phyloP scores from a whole-genome alignment of 805 yeast species.

The Saturnispora besseyi region DNA sequence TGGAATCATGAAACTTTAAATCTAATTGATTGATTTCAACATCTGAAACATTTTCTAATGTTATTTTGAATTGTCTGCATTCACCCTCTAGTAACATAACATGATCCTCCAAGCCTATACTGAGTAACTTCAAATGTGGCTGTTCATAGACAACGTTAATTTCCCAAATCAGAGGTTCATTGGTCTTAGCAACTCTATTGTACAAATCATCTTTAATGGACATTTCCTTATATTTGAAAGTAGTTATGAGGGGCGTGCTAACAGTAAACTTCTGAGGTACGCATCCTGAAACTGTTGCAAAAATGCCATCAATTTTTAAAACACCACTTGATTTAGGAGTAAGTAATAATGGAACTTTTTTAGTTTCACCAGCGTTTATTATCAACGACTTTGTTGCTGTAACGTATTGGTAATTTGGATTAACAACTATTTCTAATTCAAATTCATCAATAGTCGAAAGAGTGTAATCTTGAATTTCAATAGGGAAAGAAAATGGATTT shows the following conservation, averaged over 20 bases:
- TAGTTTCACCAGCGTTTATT: slow-evolving; percentile 31
- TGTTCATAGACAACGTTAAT: slow-evolving; percentile 32
- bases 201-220: slow-evolving; percentile 6
- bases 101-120: slow-evolving; percentile 47
- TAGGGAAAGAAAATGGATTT: slow-evolving; percentile 73
- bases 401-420: slow-evolving; percentile 1
- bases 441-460: slow-evolving; percentile 26
- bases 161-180: slow-evolving; percentile 26
- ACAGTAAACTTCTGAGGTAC: slow-evolving; percentile 32
- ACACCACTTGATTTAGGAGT: slow-evolving; percentile 42
- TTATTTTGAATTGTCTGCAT: slow-evolving; percentile 38
- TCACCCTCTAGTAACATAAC: slow-evolving; percentile 79
- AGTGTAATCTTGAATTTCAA: slow-evolving; percentile 45
- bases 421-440: slow-evolving; percentile 15
- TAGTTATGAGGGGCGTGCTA: neutral
- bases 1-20: slow-evolving; percentile 64
- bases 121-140: slow-evolving; percentile 49
- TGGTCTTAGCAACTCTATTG: neutral
- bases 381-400: slow-evolving; percentile 23
- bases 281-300: slow-evolving; percentile 44
- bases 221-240: slow-evolving; percentile 7
- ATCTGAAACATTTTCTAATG: slow-evolving; percentile 48
- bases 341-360: slow-evolving; percentile 35
- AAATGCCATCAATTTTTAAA: slow-evolving; percentile 42
- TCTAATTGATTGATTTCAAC: slow-evolving; percentile 49